Evolutionary conservation across 441 rosid species (phyloP).

Genomic region (Adansonia rubrostipa): DNA sequence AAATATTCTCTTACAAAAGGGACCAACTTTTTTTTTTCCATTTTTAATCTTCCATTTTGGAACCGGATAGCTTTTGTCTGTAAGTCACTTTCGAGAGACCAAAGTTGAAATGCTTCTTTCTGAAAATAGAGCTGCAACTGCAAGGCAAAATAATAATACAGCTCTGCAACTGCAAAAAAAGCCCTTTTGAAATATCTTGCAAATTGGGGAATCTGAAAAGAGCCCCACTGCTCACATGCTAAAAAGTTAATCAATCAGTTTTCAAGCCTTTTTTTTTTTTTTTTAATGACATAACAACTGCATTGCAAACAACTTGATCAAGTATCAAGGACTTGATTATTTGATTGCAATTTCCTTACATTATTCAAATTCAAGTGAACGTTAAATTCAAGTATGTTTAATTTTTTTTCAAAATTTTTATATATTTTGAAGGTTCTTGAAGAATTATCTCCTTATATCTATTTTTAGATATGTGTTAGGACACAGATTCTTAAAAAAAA

Average conservation of each 20-base stretch:
- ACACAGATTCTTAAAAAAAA: too few relatives aligned
- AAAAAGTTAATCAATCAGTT: neutral
- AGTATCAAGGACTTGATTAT: neutral
- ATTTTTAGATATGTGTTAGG: too few relatives aligned
- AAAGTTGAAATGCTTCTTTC: neutral
- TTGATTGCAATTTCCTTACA: neutral
- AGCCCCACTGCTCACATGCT: conserved; percentile 16
- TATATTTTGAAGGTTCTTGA: too few relatives aligned
- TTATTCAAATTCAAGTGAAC: too few relatives aligned
- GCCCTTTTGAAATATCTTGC: conserved; percentile 4
- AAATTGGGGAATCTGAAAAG: conserved; percentile 20
- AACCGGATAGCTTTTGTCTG: too few relatives aligned
- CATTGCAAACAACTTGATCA: neutral
- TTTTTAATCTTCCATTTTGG: neutral
- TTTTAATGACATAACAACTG: neutral
- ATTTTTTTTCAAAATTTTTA: too few relatives aligned
- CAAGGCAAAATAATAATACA: neutral
- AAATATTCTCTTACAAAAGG: neutral
- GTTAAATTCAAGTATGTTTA: too few relatives aligned
- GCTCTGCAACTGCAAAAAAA: neutral
- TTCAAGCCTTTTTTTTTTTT: neutral
- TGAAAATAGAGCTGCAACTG: neutral
- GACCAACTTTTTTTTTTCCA: neutral
- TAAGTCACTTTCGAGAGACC: conserved; percentile 10
- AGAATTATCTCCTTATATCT: too few relatives aligned